Base-by-base conservation (phyloP, 768 basidiomycete species). In the Termitomyces heimii region DNA sequence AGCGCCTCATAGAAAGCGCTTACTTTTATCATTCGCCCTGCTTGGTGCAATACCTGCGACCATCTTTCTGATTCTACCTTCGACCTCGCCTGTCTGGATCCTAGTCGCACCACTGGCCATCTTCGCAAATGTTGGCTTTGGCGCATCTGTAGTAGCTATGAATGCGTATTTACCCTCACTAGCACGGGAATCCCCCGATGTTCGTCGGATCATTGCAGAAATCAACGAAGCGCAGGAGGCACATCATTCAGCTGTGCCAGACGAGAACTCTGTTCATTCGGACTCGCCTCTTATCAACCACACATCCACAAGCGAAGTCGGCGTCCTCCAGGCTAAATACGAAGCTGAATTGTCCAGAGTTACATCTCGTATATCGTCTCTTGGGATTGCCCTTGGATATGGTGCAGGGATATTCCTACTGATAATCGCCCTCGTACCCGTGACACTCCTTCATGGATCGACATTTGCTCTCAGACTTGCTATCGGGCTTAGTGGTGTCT, bases 331-430 rank as follows among this genome's bases (percentile, higher is more conserved):
- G 52, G 68, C 68, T 5, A 69, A 74, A n/a, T 86, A 88, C 66
- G 77, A 81, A 55, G 71, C 70, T 3, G 76, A 74, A 29, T 77
- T 94, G 9, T 89, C 91, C 1, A 73, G 79, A n/a, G 81, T 86
- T 3, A 94, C 86, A 0, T 86, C 92, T 0, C 86, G 83, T 3
- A 89, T 96, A 37, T 97, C 94, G 0, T 86, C 92, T 0, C 76
- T 82, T 5, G 94, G 92, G 2, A 92, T 94, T 34, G 94, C 93
- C 0, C 77, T 92, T 1, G 94, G 94, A 0, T 98, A 96, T 66
- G 75, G 78, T 0, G 87, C 92, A 0, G 94, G 95, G 0, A 94
- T 96, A 43, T 67, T 84, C 13, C 73, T 90, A 0, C 80, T 97
- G 3, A 69, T 87, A n/a, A 69, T 89, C 12, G 80, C 89, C 0